These are phyloP conservation scores for Pythium aristosporum DNA, from an alignment of 352 stramenopile genomes.

Conservation along the genomic window DNA sequence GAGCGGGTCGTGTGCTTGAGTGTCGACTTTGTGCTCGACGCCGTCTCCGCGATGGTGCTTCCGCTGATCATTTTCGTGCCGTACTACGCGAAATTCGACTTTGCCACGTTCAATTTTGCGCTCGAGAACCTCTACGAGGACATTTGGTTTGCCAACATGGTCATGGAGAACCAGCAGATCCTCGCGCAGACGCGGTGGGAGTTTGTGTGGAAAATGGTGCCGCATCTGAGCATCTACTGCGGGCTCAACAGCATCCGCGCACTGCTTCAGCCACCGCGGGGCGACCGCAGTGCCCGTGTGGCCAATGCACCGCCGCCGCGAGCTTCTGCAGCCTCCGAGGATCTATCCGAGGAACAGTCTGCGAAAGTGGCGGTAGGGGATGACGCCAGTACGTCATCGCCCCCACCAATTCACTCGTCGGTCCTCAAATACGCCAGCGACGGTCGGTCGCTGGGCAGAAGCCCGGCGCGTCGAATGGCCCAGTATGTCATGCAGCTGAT, in stretches of 20 bases:
- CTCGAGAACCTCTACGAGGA: conserved; percentile 41
- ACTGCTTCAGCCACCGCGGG: conserved; percentile 14
- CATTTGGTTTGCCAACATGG: conserved; percentile 38
- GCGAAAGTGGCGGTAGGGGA: too few relatives aligned
- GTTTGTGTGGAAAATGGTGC: conserved; percentile 32
- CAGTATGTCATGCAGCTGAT: conserved; percentile 1
- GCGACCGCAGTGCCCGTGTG: too few relatives aligned
- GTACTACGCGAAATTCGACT: conserved; percentile 34
- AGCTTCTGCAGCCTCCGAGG: too few relatives aligned
- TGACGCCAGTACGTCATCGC: too few relatives aligned
- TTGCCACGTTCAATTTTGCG: conserved; percentile 34
- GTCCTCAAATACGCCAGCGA: too few relatives aligned
- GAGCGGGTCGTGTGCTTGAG: conserved; percentile 31
- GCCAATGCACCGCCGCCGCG: too few relatives aligned
- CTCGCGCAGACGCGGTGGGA: conserved; percentile 32
- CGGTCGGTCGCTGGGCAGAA: too few relatives aligned
- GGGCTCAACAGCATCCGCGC: conserved; percentile 29
- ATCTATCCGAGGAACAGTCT: too few relatives aligned
- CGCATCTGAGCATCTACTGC: conserved; percentile 36
- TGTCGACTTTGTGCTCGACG: conserved; percentile 32
- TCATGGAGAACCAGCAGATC: conserved; percentile 45
- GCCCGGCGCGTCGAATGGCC: not conserved
- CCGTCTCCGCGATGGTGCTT: conserved; percentile 29
- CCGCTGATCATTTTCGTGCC: conserved; percentile 38
- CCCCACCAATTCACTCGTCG: too few relatives aligned